Base-by-base conservation (phyloP, 2,329 filamentous ascomycete species). In the Coleophoma crateriformis region DNA sequence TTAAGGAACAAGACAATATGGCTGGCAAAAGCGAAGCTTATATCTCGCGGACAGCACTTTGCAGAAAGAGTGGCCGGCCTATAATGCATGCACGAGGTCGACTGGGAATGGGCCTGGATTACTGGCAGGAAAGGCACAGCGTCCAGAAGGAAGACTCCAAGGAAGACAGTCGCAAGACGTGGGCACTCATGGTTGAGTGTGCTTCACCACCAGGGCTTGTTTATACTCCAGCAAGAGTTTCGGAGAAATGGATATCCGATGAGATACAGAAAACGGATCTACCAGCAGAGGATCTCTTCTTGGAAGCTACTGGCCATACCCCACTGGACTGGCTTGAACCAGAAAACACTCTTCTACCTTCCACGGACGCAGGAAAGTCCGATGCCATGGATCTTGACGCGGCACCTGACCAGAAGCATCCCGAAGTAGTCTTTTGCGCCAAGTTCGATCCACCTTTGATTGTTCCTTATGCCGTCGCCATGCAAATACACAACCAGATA, bases 321-420 rank as follows among this genome's bases (percentile, higher is more conserved):
- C 68, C 81, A 33, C 64, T 85, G 34, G 82, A 89, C 69, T 92
- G 88, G 88, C 75, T 83, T 38, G 84, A 91, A 50, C 88, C 88
- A 1, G 77, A 81, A 3, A 79, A 81, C 45, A 84, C 82, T 1
- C 74, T 85, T 27, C 62, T 87, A 12, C 58, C 76, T 69, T 12
- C 69, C 68, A 48, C 54, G 19, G 61, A 58, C 14, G 66, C 74
- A 42, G 70, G 75, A 51, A 71, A 68, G 53, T 75, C 70, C 59
- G 70, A 80, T 50, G 71, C 75, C 7, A 79, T 84, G 67, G 73
- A 78, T 45, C 70, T 82, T 33, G 72, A 76, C n/a, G 65, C 71
- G 51, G 64, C 74, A 17, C 54, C 67, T 7, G 66, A 62, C 2
- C 71, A 73, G 1, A 81, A 81, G 53, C 73, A 87, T 4, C 85